Base-by-base conservation (phyloP, 2,329 filamentous ascomycete species). In the Ophiocordyceps camponoti-saundersi region DNA sequence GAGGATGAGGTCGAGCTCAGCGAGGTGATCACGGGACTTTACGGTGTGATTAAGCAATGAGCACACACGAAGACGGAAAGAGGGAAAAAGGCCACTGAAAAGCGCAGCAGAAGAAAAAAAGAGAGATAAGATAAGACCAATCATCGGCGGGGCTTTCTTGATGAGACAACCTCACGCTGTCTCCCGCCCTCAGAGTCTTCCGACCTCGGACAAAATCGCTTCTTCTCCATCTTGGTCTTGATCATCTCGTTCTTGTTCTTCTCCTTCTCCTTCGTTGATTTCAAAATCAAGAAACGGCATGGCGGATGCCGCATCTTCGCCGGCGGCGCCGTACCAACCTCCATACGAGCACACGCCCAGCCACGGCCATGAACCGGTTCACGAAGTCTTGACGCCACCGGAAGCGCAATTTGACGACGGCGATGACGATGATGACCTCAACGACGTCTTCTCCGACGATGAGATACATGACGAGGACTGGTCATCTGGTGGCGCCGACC, bases 401-500 rank as follows among this genome's bases (percentile, higher is more conserved):
- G 44, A 41, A 18, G 13, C 53, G 47, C 52, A 50, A 11, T 44
- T 51, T 3, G 52, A 52, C 44, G 51, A 48, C n/a, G 50, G 56
- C 29, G 53, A 52, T 12, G 53, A 53, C 22, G 52, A 53, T 21
- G 53, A 48, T 2, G 53, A 57, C 50, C 44, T 56, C 16, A 54
- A 53, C 20, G 53, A 62, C 44, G 58, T 58, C 26, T 58, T 62
- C 29, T 62, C 67, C 34, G 53, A 55, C 4, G 58, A 59, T 29
- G 63, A 68, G 46, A 50, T 66, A 12, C 63, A 68, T 44, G 67
- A 70, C 50, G 75, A 84, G 50, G 78, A 78, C 22, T 77, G 76
- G 56, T 65, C 73, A 18, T 68, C 79, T 44, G 67, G 69, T 8
- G 70, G 76, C 0, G 71, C 74, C 39, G 85, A 94, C 61, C 75